Evolutionary conservation across 2,329 filamentous ascomycete species (phyloP), one percentile per base, ranked within the genome.

Genomic region (Apiospora marii): DNA sequence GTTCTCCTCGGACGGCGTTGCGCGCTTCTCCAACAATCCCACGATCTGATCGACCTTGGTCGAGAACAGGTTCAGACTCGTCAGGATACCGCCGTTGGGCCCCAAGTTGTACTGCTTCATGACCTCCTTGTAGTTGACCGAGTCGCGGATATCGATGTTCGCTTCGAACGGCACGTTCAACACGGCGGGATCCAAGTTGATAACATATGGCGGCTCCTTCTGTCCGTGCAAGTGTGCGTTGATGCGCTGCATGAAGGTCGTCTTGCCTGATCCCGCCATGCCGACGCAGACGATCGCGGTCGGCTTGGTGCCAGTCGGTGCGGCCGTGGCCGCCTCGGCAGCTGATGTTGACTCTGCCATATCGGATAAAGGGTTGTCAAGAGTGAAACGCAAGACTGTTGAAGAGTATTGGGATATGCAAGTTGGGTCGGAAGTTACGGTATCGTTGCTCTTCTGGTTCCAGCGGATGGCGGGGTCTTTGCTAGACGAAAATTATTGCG

Each of bases 41-140:
- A 99, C 90, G 71, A 99, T 94, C 84, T 99, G 96, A 79, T 99
- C 97, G 74, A 99, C 94, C 83, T 99, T 99, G 72, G 97, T 99
- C 58, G 95, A 94, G 82, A 99, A 99, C 37, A 99, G 90, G 82
- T 99, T 99, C 68, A 99, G 86, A 14, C 94, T 96, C 1, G 97
- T 99, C 77, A 99, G 86, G 79, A 99, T 99, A 67, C 95, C 97
- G 70, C 96, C 96, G 85, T 99, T 99, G 12, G 96, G 96, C 0
- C 96, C 96, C 0, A 99, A 90, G 80, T 98, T 98, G 84, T 98
- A 98, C 84, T 98, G 95, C 84, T 96, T 97, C 97, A 99, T 99
- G 75, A 99, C 96, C 84, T 99, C 96, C 82, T 98, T 96, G 87
- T 99, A 99, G 88, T 99, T 98, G 82, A 99, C 96, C 37, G 94